Percentiles rank a stretch among this genome's conserved stretches.
Evolutionary conservation across 23 red algal species (phyloP).

Genomic region (Agarophyton chilense): DNA sequence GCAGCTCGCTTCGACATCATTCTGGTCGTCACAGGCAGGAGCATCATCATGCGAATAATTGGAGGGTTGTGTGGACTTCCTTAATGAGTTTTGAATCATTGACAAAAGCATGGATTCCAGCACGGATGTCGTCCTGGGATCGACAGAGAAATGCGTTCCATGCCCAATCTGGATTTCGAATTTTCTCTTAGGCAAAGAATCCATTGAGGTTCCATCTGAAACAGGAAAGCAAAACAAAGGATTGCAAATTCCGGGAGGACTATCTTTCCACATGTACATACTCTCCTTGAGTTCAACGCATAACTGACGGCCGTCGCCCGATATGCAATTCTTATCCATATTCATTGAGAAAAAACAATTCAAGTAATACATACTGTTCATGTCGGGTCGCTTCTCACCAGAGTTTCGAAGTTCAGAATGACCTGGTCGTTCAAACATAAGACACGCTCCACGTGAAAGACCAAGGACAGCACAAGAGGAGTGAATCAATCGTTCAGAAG

Average conservation of each 20-base stretch:
- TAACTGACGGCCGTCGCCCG: not conserved
- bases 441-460: conserved; percentile 33
- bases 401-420: not conserved
- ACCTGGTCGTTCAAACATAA: not conserved
- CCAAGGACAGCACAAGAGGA: conserved; percentile 31
- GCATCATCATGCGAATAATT: not conserved
- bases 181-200: not conserved
- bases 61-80: not conserved
- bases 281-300: not conserved
- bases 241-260: not conserved
- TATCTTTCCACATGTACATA: conserved; percentile 2
- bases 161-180: not conserved
- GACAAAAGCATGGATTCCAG: not conserved
- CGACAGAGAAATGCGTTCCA: conserved; percentile 28
- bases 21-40: not conserved
- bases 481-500: conserved; percentile 2
- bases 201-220: not conserved
- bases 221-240: not conserved
- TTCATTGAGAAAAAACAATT: conserved; percentile 1
- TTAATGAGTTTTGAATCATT: not conserved
- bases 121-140: not conserved
- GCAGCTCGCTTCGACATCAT: not conserved
- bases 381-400: not conserved
- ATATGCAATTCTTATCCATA: not conserved
- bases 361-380: not conserved